Percentiles rank a stretch among this genome's conserved stretches.
phyloP scores from a whole-genome alignment of 1,284 basidiomycete genomes.

The Porogramme epimiltina region DNA sequence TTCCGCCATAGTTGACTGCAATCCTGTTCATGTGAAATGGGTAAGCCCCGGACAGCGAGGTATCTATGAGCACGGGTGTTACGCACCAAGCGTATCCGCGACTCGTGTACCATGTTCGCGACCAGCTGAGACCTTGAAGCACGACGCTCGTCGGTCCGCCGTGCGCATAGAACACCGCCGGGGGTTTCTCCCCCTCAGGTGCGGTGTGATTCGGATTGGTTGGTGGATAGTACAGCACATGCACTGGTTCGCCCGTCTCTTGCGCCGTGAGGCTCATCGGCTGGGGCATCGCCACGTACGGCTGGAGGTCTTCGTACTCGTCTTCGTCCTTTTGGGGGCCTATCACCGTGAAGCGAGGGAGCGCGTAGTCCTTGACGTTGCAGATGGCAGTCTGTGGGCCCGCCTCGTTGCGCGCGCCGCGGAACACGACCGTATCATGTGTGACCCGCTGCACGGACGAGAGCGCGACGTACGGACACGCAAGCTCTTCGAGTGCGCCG shows the following conservation, averaged over 20 bases:
- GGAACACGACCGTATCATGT: constrained; percentile 43
- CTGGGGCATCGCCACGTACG: constrained; percentile 46
- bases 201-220: constrained; percentile 59
- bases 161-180: constrained; percentile 63
- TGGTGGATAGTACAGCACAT: constrained; percentile 66
- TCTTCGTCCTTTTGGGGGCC: constrained; percentile 28
- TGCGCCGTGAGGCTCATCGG: constrained; percentile 44
- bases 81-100: constrained; percentile 65
- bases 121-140: constrained; percentile 49
- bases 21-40: constrained; percentile 45
- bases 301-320: constrained; percentile 27
- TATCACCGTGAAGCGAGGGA: constrained; percentile 33
- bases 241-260: constrained; percentile 41
- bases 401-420: constrained; percentile 45
- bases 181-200: constrained; percentile 57
- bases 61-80: not conserved
- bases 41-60: not conserved
- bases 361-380: constrained; percentile 30
- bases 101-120: constrained; percentile 65
- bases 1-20: constrained; percentile 73
- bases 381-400: constrained; percentile 41
- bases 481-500: constrained; percentile 33
- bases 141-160: constrained; percentile 64
- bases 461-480: constrained; percentile 51
- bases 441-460: constrained; percentile 41